Evolutionary conservation across 768 basidiomycete genomes (phyloP).

Genomic region (Rhodosporidiobolus odoratus): DNA sequence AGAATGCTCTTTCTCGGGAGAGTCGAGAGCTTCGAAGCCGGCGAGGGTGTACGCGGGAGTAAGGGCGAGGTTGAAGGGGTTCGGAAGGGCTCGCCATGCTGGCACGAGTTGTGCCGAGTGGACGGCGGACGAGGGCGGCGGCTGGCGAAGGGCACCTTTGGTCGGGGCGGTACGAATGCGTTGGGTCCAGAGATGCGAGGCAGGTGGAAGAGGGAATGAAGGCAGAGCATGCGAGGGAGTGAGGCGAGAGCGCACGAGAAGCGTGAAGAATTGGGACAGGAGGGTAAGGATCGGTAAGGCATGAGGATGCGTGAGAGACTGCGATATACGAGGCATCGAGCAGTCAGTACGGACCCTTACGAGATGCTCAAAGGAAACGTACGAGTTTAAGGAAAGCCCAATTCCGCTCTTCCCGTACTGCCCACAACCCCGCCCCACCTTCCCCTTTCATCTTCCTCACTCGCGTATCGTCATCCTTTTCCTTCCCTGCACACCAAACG

Average conservation of each 20-base stretch:
- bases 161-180: conserved; percentile 32
- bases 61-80: conserved; percentile 31
- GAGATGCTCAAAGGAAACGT: not conserved
- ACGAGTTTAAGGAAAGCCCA: conserved; percentile 37
- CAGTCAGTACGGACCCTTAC: not conserved
- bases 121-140: conserved; percentile 1
- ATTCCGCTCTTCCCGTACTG: conserved; percentile 29
- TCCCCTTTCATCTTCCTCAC: conserved; percentile 12
- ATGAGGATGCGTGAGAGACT: conserved; percentile 27
- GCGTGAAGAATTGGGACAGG: conserved; percentile 27
- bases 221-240: not conserved
- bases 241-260: conserved; percentile 17
- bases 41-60: not conserved
- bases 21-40: conserved; percentile 32
- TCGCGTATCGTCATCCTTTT: conserved; percentile 13
- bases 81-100: conserved; percentile 29
- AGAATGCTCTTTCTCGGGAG: conserved; percentile 28
- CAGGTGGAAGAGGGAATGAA: conserved; percentile 20
- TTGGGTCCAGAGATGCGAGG: conserved; percentile 34
- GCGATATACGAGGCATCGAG: not conserved
- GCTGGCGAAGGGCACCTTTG: conserved; percentile 18
- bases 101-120: conserved; percentile 5
- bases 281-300: conserved; percentile 17
- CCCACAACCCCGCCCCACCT: conserved; percentile 4
- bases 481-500: conserved; percentile 33